Base-by-base conservation (phyloP, 805 yeast genomes). In the Starmerella apis region DNA sequence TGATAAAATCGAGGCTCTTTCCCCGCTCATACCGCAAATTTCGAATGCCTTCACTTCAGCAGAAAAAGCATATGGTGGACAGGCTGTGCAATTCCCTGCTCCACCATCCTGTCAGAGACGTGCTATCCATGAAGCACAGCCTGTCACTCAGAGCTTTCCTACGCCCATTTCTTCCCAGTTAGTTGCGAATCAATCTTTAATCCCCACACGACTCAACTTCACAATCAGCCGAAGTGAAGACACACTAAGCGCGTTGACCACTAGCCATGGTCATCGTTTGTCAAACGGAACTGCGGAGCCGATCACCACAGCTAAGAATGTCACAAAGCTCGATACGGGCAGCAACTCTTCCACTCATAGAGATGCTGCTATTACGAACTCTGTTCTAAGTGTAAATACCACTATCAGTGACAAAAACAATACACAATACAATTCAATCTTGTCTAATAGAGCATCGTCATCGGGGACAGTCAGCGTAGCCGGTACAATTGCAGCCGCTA, bases 11-110 rank as follows among this genome's bases (percentile, higher is more conserved):
- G 10, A 24, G 10, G 1, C 20, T 4, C 18, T 48, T 6, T 11
- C 43, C 6, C 36, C 27, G 14, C 43, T 39, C 4, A 37, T 43
- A 22, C 22, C 13, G 20, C 25, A 39, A 18, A 35, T 38, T 22
- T 16, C 46, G 3, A n/a, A 30, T 4, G 53, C 48, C 13, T 43
- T 47, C 43, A 27, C 20, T 2, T 3, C 38, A n/a, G 45, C 31
- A 6, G 48, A 30, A 19, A 9, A 19, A 3, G 43, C 47, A 3
- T 46, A 38, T 16, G 43, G 47, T 3, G 13, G 46, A 2, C 32
- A 25, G 22, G 6, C 43, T 3, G 18, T 25, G 20, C 43, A 18
- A 33, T 46, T 46, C 28, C 52, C 52, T 10, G 14, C 31, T 3
- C 25, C 38, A 14, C 51, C 47, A 13, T n/a, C 22, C 11, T 47